Evolutionary conservation across 176 grass and related monocot genomes (phyloP).

Genomic region (Tuctoria greenei): DNA sequence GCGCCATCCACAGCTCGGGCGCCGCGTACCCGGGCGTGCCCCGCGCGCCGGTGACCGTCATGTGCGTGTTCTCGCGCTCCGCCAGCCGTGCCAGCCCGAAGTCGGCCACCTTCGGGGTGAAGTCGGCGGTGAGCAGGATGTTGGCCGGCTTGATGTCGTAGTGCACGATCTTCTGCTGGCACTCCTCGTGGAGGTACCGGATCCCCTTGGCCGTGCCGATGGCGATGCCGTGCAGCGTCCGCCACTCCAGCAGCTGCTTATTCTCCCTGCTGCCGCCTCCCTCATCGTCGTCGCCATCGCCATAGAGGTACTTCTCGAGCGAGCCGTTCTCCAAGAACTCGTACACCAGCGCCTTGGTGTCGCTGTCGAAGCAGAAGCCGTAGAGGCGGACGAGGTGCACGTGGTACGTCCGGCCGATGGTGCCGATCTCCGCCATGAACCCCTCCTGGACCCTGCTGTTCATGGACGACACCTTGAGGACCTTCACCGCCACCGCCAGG

Average conservation of each 20-base stretch:
- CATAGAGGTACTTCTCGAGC: constrained; percentile 60
- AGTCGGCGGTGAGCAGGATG: constrained; percentile 47
- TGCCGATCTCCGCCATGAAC: constrained; percentile 80
- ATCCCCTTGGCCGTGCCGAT: constrained; percentile 68
- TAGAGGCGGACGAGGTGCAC: constrained; percentile 73
- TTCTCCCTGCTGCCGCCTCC: background rate
- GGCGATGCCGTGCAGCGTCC: constrained; percentile 51
- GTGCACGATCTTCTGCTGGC: constrained; percentile 67
- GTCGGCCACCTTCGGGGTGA: constrained; percentile 63
- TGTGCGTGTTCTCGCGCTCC: constrained; percentile 39
- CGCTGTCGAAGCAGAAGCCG: constrained; percentile 73
- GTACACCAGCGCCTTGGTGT: constrained; percentile 65
- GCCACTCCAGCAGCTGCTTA: constrained; percentile 40
- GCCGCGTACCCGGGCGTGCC: constrained; percentile 65
- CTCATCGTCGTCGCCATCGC: background rate
- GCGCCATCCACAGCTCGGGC: constrained; percentile 70
- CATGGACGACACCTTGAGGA: constrained; percentile 48
- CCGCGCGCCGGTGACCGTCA: constrained; percentile 51
- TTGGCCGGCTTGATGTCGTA: constrained; percentile 77
- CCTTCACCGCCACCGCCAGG: constrained; percentile 56
- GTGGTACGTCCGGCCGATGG: constrained; percentile 69
- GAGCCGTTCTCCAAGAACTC: constrained; percentile 79
- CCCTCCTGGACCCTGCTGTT: constrained; percentile 50
- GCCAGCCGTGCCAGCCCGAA: constrained; percentile 56
- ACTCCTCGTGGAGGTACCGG: constrained; percentile 74